phyloP scores from a whole-genome alignment of 768 basidiomycete species.

The Pisolithus sp. region DNA sequence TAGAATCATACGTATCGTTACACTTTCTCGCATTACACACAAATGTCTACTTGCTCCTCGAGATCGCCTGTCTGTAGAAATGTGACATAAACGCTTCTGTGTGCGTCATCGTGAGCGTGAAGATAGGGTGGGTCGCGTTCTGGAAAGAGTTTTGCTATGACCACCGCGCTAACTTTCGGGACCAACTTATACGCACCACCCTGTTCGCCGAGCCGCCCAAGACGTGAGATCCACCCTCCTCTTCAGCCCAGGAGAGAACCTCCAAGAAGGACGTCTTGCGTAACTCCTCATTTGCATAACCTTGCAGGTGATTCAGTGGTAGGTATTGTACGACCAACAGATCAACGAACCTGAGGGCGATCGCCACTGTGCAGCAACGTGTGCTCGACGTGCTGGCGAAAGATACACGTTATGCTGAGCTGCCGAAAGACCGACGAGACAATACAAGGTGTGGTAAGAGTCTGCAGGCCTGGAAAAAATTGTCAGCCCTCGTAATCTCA shows the following conservation, averaged over 20 bases:
- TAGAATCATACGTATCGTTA: no score
- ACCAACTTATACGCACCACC: slow-evolving; percentile 39
- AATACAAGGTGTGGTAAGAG: slow-evolving; percentile 92
- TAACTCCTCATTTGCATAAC: slow-evolving; percentile 17
- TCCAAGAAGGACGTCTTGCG: slow-evolving; percentile 46
- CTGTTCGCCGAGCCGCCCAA: slow-evolving; percentile 60
- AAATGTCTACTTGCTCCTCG: slow-evolving; percentile 21
- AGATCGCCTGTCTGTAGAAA: slow-evolving; percentile 61
- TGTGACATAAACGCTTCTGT: slow-evolving; percentile 59
- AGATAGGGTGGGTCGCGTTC: slow-evolving; percentile 80
- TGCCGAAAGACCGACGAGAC: slow-evolving; percentile 80
- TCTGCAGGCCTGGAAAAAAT: slow-evolving; percentile 65
- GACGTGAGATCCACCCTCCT: slow-evolving; percentile 48
- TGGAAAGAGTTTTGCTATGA: slow-evolving; percentile 23
- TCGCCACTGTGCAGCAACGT: slow-evolving; percentile 36
- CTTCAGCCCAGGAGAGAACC: slow-evolving; percentile 61
- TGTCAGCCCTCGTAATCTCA: not conserved
- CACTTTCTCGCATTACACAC: no score
- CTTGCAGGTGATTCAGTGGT: slow-evolving; percentile 17
- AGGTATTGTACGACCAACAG: not conserved
- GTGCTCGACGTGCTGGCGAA: slow-evolving; percentile 31
- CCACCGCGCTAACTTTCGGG: not conserved
- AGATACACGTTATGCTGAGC: slow-evolving; percentile 76
- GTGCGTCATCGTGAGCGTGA: slow-evolving; percentile 69
- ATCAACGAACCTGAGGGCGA: slow-evolving; percentile 13